Evolutionary conservation across 148 eudicot genomes (phyloP), one percentile per base, ranked within the genome.

Genomic region (Selenicereus undatus): DNA sequence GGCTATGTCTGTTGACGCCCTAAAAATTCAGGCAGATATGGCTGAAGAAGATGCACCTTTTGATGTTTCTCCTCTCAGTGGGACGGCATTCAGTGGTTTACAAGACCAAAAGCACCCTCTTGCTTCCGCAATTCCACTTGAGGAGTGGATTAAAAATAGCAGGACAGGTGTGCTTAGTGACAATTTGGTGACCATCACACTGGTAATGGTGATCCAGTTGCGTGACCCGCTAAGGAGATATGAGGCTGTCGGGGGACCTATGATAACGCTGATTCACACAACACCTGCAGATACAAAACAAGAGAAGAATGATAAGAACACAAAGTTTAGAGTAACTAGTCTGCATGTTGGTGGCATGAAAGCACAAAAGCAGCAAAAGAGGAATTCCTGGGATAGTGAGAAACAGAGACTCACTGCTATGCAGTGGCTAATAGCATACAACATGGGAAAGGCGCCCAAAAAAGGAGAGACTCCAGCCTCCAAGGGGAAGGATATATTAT

Each of bases 191-290:
- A 73, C 66, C 30, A 83, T 90, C 71, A 85, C 85, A 24, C 77
- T 93, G 75, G 81, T 83, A 1, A 86, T 89, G 45, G 86, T 88
- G 0, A 81, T 90, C 14, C 98, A 96, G 82, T 54, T 92, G 74
- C 89, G 94, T 32, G 99, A 96, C 82, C 98, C 99, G 17, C 71
- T 92, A 48, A 91, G 99, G 83, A 88, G 94, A 83, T 96, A 79
- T 36, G 97, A 96, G 87, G 91, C 91, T 22, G 99, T 96, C 11
- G 99, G 99, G 11, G 97, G 94, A 9, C 97, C 97, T 5, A 50
- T 89, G 84, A 88, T 96, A 30, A 91, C 80, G 10, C 65, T 96
- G 78, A 83, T 93, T 68, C 90, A 92, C 3, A 91, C 92, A 51
- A 83, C 76, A 8, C 79, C 81, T 71, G 83, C 52, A 14, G 85